These are phyloP conservation scores for Taphrina betulina DNA, from an alignment of 1,139 yeast species.

Conservation along the genomic window DNA sequence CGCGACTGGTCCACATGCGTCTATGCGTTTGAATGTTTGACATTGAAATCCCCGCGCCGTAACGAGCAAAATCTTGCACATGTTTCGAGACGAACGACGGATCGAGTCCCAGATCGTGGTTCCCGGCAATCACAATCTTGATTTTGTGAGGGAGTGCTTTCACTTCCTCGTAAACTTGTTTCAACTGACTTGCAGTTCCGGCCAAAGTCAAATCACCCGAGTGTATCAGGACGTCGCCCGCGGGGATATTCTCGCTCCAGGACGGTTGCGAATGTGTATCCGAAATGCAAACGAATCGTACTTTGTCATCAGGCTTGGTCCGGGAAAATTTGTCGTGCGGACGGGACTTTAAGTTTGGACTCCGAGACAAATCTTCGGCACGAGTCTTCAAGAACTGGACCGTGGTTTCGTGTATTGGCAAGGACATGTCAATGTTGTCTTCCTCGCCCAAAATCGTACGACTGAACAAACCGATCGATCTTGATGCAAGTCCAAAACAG, in stretches of 20 bases:
- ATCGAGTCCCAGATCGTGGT: slow-evolving; percentile 31
- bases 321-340: no score
- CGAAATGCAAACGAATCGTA: slow-evolving; percentile 12
- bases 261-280: slow-evolving; percentile 22
- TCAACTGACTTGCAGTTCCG: slow-evolving; percentile 11
- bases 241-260: slow-evolving; percentile 9
- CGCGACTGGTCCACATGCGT: slow-evolving; percentile 9
- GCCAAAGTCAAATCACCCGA: slow-evolving; percentile 27
- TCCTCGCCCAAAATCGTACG: no score
- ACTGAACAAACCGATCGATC: no score
- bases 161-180: slow-evolving; percentile 5
- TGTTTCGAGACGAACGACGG: slow-evolving; percentile 9
- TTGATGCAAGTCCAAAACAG: no score
- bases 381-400: no score
- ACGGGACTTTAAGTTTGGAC: no score
- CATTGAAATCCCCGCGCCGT: not conserved
- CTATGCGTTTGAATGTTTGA: not conserved
- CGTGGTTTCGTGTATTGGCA: no score
- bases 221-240: slow-evolving; percentile 27
- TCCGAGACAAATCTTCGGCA: no score
- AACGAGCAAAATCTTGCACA: not conserved
- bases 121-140: slow-evolving; percentile 31
- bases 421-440: no score
- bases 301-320: not conserved
- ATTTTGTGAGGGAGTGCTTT: slow-evolving; percentile 16